Conservation (phyloP, 495 filamentous ascomycete species). For the Penicillium paradoxum region DNA sequence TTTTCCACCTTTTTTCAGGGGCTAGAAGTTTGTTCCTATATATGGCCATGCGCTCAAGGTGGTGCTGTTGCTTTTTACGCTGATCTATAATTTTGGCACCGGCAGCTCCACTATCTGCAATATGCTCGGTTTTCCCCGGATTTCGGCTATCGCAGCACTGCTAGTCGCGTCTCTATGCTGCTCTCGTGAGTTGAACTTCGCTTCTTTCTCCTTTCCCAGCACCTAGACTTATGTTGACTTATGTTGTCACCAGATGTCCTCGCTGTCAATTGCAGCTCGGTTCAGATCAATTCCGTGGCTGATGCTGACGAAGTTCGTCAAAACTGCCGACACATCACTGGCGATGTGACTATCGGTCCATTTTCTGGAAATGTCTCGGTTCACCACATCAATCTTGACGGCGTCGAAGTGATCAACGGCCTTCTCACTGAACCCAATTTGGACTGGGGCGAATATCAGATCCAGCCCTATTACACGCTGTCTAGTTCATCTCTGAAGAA, state of each 20-base stretch:
- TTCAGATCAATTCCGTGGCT: neutral
- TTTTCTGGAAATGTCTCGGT: neutral
- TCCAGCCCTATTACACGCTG: neutral
- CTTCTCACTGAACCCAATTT: neutral
- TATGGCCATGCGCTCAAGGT: neutral
- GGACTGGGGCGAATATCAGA: neutral
- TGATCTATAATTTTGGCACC: neutral
- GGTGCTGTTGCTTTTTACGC: neutral
- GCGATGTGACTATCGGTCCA: neutral
- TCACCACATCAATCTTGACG: slow-evolving; percentile 3
- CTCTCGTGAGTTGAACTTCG: neutral
- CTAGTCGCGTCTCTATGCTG: neutral
- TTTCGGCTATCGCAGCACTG: neutral
- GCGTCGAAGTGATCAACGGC: neutral
- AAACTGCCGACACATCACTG: neutral
- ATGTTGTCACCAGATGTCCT: neutral
- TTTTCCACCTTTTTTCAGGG: neutral
- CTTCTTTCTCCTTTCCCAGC: neutral
- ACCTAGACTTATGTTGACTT: neutral
- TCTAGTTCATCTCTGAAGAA: neutral
- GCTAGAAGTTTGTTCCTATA: neutral
- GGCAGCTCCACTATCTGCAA: neutral
- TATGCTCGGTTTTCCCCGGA: neutral
- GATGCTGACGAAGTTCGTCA: neutral
- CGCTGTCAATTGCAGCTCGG: neutral